A percentile compares a stretch with the other conserved stretches of the same genome.
phyloP scores from a whole-genome alignment of 805 yeast genomes.

The Zygotorulaspora sp. region DNA sequence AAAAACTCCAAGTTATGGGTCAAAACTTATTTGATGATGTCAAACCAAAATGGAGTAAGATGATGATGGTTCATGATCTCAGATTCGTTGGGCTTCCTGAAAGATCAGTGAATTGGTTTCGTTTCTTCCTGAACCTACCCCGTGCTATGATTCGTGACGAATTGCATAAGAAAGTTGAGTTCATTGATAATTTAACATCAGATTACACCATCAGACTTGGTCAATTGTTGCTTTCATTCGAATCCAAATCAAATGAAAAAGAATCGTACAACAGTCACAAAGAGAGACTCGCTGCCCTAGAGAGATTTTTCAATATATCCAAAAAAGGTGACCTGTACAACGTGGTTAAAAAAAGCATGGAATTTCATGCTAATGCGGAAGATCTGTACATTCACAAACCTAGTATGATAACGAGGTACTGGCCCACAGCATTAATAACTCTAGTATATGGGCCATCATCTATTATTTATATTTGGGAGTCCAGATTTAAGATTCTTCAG shows the following conservation, averaged over 20 bases:
- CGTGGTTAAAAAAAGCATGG: slow-evolving; percentile 9
- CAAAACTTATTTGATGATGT: slow-evolving; percentile 10
- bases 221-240: slow-evolving; percentile 16
- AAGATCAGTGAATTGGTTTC: slow-evolving; percentile 12
- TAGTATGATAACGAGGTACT: slow-evolving; percentile 46
- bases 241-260: slow-evolving; percentile 4
- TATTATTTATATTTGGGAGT: slow-evolving; percentile 41
- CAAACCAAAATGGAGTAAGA: slow-evolving; percentile 13
- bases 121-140: slow-evolving; percentile 16
- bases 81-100: slow-evolving; percentile 22
- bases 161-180: slow-evolving; percentile 10
- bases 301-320: slow-evolving; percentile 7
- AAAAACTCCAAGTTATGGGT: slow-evolving; percentile 2
- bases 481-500: slow-evolving; percentile 47
- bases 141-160: slow-evolving; percentile 21
- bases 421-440: slow-evolving; percentile 53
- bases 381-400: slow-evolving; percentile 35
- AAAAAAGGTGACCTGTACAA: slow-evolving; percentile 6
- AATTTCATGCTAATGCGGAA: slow-evolving; percentile 6
- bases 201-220: slow-evolving; percentile 21
- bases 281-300: slow-evolving; percentile 7
- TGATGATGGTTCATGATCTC: slow-evolving; percentile 16
- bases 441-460: slow-evolving; percentile 52
- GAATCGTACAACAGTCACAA: background rate
- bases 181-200: slow-evolving; percentile 9